Percentiles rank a stretch among this genome's conserved stretches.
phyloP scores from a whole-genome alignment of 139 green algal genomes.

The Mychonastes homosphaera region DNA sequence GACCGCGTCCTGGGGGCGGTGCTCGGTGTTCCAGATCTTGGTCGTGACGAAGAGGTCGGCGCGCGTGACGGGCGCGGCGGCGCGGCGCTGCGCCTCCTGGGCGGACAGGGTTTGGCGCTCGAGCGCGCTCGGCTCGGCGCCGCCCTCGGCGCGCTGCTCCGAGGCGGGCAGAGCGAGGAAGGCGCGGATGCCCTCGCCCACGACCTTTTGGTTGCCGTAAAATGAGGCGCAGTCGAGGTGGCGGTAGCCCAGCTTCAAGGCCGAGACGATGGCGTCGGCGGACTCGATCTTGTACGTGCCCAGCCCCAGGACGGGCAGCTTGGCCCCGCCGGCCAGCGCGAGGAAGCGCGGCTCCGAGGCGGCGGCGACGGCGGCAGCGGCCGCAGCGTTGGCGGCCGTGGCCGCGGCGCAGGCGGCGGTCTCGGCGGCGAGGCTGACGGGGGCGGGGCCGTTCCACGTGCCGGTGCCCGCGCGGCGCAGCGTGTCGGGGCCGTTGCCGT shows the following conservation, averaged over 20 bases:
- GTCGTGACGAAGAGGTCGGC: slow-evolving; percentile 65
- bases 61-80: slow-evolving; percentile 23
- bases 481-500: slow-evolving; percentile 6
- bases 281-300: slow-evolving; percentile 45
- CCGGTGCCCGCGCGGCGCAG: slow-evolving; percentile 40
- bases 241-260: slow-evolving; percentile 53
- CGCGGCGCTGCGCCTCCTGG: too few species aligned
- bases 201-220: slow-evolving; percentile 61
- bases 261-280: slow-evolving; percentile 36
- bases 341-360: slow-evolving; percentile 27
- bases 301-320: slow-evolving; percentile 59
- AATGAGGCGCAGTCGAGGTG: slow-evolving; percentile 63
- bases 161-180: too few species aligned
- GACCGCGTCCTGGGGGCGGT: slow-evolving; percentile 45
- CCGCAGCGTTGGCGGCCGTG: slow-evolving; percentile 1
- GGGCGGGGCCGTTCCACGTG: slow-evolving; percentile 69
- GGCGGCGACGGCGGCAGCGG: background rate
- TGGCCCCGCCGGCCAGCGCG: slow-evolving; percentile 31
- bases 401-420: slow-evolving; percentile 1
- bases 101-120: too few species aligned
- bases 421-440: slow-evolving; percentile 22
- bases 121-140: too few species aligned
- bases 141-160: too few species aligned
- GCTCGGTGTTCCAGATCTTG: slow-evolving; percentile 70
- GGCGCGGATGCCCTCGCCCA: slow-evolving; percentile 53